Evolutionary conservation across 1,284 basidiomycete genomes (phyloP), one percentile per base, ranked within the genome.

Genomic region (Lentinus polychrous): DNA sequence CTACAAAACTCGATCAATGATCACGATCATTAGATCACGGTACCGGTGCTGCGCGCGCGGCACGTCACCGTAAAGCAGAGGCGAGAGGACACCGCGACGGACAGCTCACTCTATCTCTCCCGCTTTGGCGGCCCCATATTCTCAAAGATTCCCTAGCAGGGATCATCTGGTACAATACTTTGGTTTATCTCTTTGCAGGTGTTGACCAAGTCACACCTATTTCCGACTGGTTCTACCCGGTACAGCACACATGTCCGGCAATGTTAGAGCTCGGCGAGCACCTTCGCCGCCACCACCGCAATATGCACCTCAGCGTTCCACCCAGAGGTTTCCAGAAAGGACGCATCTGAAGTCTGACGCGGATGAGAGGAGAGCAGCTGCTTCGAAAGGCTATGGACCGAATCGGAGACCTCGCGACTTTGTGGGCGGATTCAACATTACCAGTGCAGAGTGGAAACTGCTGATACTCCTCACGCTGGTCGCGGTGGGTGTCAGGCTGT

Each of bases 401-500:
- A 69, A 72, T 20, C 72, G 75, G 49, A 72, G 69, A 52, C 70
- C 70, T 2, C 72, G 22, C 7, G 15, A 24, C 22, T 37, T 37
- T 37, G 31, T 73, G 0, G 86, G 87, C 40, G 86, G 86, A n/a
- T 63, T 86, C 31, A 76, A 76, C 52, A 60, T 91, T 15, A 75
- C 81, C 2, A 60, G 70, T 1, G 84, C 78, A 32, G 90, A 93
- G 60, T 85, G 79, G 79, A 88, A 83, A 61, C 66, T 91, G 40
- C 69, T 93, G 14, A 65, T 77, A 17, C 57, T 78, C 32, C 62
- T 94, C 49, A 68, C 83, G 32, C 49, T 89, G 17, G 60, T 95
- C 43, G 91, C 89, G 0, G 65, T 72, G 8, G 77, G 73, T 32
- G 88, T 95, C 10, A 76, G 94, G 45, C 65, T 93, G 46, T 94